Base-by-base conservation (phyloP, 2,329 filamentous ascomycete genomes). In the Cercospora canescens region DNA sequence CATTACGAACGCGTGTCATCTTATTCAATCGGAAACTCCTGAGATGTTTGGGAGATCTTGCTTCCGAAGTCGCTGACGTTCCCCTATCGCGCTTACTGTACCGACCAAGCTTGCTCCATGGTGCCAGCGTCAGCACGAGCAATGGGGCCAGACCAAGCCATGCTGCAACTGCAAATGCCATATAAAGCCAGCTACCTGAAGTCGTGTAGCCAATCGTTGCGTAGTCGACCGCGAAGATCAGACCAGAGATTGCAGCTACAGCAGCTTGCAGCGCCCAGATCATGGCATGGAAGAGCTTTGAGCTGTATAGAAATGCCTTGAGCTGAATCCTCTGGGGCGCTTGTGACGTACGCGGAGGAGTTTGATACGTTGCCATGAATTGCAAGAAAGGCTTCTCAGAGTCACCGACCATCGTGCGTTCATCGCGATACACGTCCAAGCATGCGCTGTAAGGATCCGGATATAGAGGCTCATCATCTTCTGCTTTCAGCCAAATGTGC, bases 261-360 rank as follows among this genome's bases (percentile, higher is more conserved):
- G 50, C 66, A 12, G 60, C 60, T 39, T 69, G 67, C 2, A 52
- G 59, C 7, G 48, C 9, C 65, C 62, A 67, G 6, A 67, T 26
- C 21, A 67, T 52, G 11, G 57, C 30, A 14, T 63, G 62, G 56
- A 67, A 67, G 9, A 69, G 62, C 37, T 61, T 67, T 28, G 59
- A 65, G 7, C 60, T 65, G 56, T 69, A 69, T n/a, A 69, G 26
- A 11, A 69, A 52, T 26, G 67, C 64, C 65, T 65, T 69, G n/a
- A 69, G 34, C 62, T 69, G 62, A 2, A 67, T 65, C 11, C 67
- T 59, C 45, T 69, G 56, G 6, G 48, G 32, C 14, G 60, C 59
- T 34, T 64, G 60, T 32, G 59, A 62, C n/a, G 30, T 63, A 7
- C 58, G 28, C 16, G 59, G 62, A 6, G 65, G 65, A 11, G 62